A percentile compares a stretch with the other conserved stretches of the same genome.
Evolutionary conservation across 345 rosid genomes (phyloP).

Genomic region (Carallia brachiata): DNA sequence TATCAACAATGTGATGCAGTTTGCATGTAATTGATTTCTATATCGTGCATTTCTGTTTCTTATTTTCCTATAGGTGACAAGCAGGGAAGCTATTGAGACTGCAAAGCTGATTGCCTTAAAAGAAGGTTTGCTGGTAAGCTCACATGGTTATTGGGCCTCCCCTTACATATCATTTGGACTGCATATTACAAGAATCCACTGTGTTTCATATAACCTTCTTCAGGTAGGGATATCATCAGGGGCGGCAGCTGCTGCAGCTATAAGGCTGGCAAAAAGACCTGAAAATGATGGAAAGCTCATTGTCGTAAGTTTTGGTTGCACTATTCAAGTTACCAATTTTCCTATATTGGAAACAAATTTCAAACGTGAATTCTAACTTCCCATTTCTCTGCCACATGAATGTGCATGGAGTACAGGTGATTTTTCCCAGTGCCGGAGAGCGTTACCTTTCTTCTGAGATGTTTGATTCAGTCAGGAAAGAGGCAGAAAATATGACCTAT

Average conservation of each 20-base stretch:
- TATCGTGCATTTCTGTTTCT: neutral
- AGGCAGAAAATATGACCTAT: constrained; percentile 15
- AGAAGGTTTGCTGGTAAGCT: constrained; percentile 83
- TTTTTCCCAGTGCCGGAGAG: constrained; percentile 13
- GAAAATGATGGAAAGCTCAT: constrained; percentile 76
- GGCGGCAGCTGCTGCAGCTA: constrained; percentile 72
- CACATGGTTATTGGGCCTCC: neutral
- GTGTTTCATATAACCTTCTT: neutral
- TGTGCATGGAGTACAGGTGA: constrained; percentile 2
- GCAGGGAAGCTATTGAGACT: constrained; percentile 80
- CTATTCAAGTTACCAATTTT: neutral
- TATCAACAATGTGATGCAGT: no score
- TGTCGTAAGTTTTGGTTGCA: constrained; percentile 45
- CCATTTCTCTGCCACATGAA: neutral
- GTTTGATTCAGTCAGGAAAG: constrained; percentile 11
- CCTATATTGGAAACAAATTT: neutral
- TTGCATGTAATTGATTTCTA: no score
- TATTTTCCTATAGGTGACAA: constrained; percentile 49
- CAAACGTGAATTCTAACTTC: neutral
- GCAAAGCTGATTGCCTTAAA: constrained; percentile 72
- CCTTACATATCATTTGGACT: neutral
- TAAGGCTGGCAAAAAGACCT: constrained; percentile 65
- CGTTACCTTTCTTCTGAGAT: constrained; percentile 12
- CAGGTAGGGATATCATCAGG: constrained; percentile 97
- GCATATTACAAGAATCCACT: neutral